Evolutionary conservation across 2,329 filamentous ascomycete genomes (phyloP), one percentile per base, ranked within the genome.

Genomic region (Claviceps capensis): DNA sequence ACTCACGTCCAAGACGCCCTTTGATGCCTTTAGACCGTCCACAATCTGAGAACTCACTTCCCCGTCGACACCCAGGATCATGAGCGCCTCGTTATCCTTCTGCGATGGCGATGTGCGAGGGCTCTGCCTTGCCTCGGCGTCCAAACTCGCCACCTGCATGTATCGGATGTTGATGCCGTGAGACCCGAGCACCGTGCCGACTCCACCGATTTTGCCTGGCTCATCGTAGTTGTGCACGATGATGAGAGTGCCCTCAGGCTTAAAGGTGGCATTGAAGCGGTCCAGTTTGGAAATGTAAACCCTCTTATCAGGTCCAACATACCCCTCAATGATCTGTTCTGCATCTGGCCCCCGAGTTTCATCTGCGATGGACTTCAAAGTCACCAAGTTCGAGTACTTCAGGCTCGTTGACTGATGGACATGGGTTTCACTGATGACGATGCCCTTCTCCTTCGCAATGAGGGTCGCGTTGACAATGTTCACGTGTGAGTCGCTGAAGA

Each of bases 391-490:
- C 9, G 81, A 79, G 62, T 86, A 89, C 0, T 80, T 78, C 45
- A 77, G 71, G 22, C 80, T 74, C n/a, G 78, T 74, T 1, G 74
- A 70, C 19, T 84, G 79, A 7, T 82, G 75, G 2, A 76, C 78
- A 55, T 82, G 82, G 40, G 81, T 81, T 68, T 91, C 87, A 61
- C 83, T 86, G 61, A 93, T 82, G 45, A 83, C 75, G 55, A 93
- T 85, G 2, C 86, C 86, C 58, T 85, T 85, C 59, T 89, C 84
- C 56, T 81, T 83, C 19, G 86, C 86, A 14, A 90, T 78, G 26
- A 89, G 72, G 44, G 81, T 76, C 0, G 86, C 86, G 61, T 93
- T 91, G 59, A 93, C 86, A 54, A 93, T 88, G 68, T 90, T 91
- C 59, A 90, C 82, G 40, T 83, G 81, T 0, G 75, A 72, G 52